Evolutionary conservation across 1,139 yeast species (phyloP), one percentile per base, ranked within the genome.

Genomic region (Yamadazyma dendronema): DNA sequence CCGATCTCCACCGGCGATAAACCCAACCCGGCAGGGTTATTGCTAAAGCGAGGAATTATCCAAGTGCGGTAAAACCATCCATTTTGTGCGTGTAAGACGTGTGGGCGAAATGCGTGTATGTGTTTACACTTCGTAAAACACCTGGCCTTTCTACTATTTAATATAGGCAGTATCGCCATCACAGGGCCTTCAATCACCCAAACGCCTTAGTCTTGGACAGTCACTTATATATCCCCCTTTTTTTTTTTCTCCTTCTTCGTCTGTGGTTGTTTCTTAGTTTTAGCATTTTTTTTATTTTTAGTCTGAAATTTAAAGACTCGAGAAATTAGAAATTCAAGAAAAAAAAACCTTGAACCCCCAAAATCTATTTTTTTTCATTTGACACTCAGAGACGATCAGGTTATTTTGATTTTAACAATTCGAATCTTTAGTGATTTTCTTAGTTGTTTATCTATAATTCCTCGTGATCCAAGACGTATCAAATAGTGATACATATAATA

Each of bases 291-390:
- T 24, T 12, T 34, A 34, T 34, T 34, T 34, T 34, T 34, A 34
- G 36, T 17, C 33, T 29, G 33, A 29, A 34, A 34, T 23, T 34
- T 23, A 22, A 34, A 6, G 12, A 23, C 23, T 25, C 19, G 27
- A 27, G 28, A 34, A 34, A 24, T 19, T 19, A 19, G 22, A 19
- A 19, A 19, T 19, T 27, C 33, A 26, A 28, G 31, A 28, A 10
- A 28, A 28, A 28, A 17, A 28, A 16, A 28, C 15, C 16, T 6
- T 14, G 29, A 14, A 27, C 17, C 29, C 29, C 29, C 29, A 26
- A 26, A 13, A 13, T 7, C 29, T 19, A 19, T 19, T 26, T 26
- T 26, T 24, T 26, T 26, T 26, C 29, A 24, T 24, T 12, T 24
- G 13, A 9, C 13, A 24, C 27, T 24, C 27, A 12, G 13, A 9